Conservation (phyloP, 202 grass and related monocot species). For the Musa balbisiana region DNA sequence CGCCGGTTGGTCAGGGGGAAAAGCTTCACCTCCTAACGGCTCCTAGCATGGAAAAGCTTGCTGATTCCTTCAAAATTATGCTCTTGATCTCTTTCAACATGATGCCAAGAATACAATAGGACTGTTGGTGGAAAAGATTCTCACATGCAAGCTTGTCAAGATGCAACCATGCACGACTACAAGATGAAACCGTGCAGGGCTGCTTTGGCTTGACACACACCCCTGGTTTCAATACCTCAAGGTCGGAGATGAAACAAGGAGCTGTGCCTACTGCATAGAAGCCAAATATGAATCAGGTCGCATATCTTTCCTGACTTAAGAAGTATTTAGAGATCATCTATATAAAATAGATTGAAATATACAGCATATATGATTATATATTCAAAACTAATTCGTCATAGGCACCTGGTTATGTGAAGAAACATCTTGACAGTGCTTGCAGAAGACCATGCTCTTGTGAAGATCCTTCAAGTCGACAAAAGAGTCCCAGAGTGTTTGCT, state of each 20-base stretch:
- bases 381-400: background rate
- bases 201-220: conserved; percentile 59
- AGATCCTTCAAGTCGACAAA: conserved; percentile 34
- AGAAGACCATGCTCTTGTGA: conserved; percentile 28
- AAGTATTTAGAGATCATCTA: too few relatives aligned
- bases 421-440: conserved; percentile 31
- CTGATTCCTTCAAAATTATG: conserved; percentile 34
- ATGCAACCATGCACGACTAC: conserved; percentile 34
- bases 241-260: conserved; percentile 61
- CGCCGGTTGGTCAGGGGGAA: conserved; percentile 62
- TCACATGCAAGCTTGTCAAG: conserved; percentile 55
- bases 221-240: conserved; percentile 58
- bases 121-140: conserved; percentile 34
- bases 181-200: conserved; percentile 33
- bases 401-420: too few relatives aligned
- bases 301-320: too few relatives aligned
- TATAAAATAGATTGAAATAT: too few relatives aligned
- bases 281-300: conserved; percentile 35
- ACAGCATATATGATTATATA: too few relatives aligned
- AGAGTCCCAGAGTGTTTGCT: conserved; percentile 36
- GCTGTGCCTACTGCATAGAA: conserved; percentile 61
- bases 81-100: background rate
- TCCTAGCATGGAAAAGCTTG: conserved; percentile 84
- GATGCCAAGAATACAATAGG: conserved; percentile 32
- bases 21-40: conserved; percentile 60